Evolutionary conservation across 805 yeast species (phyloP).

Genomic region (Candida pseudoglaebosa): DNA sequence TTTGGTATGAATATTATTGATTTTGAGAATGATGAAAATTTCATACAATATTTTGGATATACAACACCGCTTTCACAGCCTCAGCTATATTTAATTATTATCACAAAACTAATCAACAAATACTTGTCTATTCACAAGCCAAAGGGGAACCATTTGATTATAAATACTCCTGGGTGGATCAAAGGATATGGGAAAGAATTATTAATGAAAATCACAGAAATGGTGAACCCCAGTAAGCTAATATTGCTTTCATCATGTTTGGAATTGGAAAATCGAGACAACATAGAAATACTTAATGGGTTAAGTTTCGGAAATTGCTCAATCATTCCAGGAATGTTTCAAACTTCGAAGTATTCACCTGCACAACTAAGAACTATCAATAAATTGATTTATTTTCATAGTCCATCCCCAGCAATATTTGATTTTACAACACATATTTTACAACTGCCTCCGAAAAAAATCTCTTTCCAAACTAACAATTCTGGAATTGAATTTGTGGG

Average conservation of each 20-base stretch:
- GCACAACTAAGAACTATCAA: constrained; percentile 51
- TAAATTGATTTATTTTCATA: constrained; percentile 53
- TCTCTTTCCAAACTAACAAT: constrained; percentile 21
- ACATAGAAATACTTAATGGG: constrained; percentile 24
- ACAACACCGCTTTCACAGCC: constrained; percentile 69
- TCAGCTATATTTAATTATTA: constrained; percentile 42
- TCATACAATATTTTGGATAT: constrained; percentile 53
- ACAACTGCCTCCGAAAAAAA: constrained; percentile 19
- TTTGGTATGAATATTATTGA: constrained; percentile 26
- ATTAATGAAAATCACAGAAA: constrained; percentile 43
- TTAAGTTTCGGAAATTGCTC: constrained; percentile 23
- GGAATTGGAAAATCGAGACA: constrained; percentile 19
- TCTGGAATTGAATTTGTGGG: constrained; percentile 16
- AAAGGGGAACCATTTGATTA: constrained; percentile 41
- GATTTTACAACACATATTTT: constrained; percentile 23
- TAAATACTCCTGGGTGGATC: constrained; percentile 90
- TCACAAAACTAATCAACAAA: constrained; percentile 36
- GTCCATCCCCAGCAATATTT: constrained; percentile 12
- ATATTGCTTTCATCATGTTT: constrained; percentile 41
- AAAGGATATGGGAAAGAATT: constrained; percentile 79
- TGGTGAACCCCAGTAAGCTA: constrained; percentile 52
- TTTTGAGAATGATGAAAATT: constrained; percentile 9
- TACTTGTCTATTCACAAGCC: constrained; percentile 18
- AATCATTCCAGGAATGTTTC: constrained; percentile 31
- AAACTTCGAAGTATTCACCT: constrained; percentile 40